A percentile compares a stretch with the other conserved stretches of the same genome.
These are phyloP conservation scores for apple (Malus domestica) DNA, from an alignment of 306 rosid genomes.

Conservation along the genomic window DNA sequence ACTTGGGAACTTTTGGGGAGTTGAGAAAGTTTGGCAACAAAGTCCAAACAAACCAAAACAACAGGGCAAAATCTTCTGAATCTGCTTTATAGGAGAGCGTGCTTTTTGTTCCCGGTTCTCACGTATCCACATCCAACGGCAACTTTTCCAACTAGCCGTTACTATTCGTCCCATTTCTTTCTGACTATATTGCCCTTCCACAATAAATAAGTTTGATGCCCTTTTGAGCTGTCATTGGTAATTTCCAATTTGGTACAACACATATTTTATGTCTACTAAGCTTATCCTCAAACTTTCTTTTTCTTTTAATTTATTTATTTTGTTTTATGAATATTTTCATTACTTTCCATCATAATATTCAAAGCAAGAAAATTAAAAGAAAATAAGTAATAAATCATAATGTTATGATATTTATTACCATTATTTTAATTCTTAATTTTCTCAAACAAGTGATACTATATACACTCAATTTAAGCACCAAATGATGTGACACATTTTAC, in stretches of 20 bases:
- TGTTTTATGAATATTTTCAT: not conserved
- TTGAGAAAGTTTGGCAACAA: not conserved
- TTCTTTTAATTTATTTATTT: not conserved
- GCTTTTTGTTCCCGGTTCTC: conserved; percentile 7
- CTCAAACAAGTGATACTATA: too few species aligned
- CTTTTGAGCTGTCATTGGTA: not conserved
- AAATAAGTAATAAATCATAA: not conserved
- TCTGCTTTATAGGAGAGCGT: conserved; percentile 30
- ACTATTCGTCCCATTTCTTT: not conserved
- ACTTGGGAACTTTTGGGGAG: not conserved
- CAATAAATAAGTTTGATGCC: not conserved
- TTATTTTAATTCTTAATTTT: too few species aligned
- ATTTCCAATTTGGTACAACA: not conserved
- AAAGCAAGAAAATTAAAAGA: not conserved
- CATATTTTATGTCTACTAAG: not conserved
- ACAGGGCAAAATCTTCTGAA: not conserved
- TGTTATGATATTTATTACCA: not conserved
- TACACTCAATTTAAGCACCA: too few species aligned
- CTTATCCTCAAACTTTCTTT: not conserved
- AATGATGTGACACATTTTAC: too few species aligned
- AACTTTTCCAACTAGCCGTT: conserved; percentile 52
- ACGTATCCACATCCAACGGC: conserved; percentile 29
- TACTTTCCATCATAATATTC: not conserved
- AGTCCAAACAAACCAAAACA: not conserved
- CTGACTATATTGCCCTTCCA: conserved; percentile 4